Evolutionary conservation across 2,329 filamentous ascomycete species (phyloP).

Genomic region (Monilinia aucupariae): DNA sequence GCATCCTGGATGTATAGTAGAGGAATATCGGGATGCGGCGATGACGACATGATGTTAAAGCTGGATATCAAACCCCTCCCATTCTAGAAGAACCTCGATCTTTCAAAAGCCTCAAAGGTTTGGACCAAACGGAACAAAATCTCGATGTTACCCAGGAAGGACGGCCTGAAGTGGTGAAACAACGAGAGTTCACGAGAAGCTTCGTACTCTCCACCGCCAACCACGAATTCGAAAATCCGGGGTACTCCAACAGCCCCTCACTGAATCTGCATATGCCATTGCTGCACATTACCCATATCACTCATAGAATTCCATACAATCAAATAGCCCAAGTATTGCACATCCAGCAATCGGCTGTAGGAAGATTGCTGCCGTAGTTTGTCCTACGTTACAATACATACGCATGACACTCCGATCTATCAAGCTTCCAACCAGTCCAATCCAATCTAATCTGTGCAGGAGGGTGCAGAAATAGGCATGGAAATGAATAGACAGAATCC

Average conservation of each 20-base stretch:
- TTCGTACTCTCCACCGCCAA: no score
- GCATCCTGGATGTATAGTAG: not conserved
- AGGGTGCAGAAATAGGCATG: not conserved
- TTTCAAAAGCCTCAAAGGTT: not conserved
- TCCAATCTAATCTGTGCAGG: not conserved
- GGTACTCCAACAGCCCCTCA: no score
- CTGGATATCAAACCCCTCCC: not conserved
- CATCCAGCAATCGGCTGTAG: not conserved
- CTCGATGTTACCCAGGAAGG: no score
- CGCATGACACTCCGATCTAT: not conserved
- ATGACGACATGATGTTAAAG: not conserved
- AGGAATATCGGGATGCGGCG: not conserved
- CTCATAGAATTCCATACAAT: no score
- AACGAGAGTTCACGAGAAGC: not conserved
- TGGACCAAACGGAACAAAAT: not conserved
- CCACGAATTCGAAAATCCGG: not conserved
- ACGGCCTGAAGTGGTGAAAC: not conserved
- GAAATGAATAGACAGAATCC: not conserved
- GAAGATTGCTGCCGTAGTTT: not conserved
- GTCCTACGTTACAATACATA: not conserved
- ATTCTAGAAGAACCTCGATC: not conserved
- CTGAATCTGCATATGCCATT: not conserved
- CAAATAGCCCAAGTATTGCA: not conserved
- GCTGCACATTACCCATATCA: not conserved
- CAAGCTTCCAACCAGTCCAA: not conserved